Base-by-base conservation (phyloP, 169 alveolate genomes). In the Ichthyophthirius multifiliis region DNA sequence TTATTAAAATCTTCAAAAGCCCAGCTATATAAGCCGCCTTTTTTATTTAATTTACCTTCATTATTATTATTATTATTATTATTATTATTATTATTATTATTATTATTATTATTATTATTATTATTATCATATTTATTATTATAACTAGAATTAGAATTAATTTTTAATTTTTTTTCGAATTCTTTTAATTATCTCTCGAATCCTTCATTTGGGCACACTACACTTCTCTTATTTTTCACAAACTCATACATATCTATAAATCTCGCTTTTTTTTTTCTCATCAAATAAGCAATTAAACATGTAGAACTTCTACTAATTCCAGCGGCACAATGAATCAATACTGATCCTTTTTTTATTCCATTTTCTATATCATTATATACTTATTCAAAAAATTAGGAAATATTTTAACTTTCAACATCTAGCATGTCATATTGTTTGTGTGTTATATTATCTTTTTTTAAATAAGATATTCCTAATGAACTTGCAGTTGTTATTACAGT, bases 221-320 rank as follows among this genome's bases (percentile, higher is more conserved):
- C 65, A 32, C 45, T 20, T 77, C 92, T 86, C 30, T 65, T 67
- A n/a, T 71, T 73, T 47, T 75, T 75, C 0, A 75, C 75, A 64
- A 64, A 82, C 15, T 65, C 39, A 1, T 82, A 43, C 12, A 87
- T 27, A 7, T 82, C 81, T 18, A 39, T 31, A 71, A 73, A 86
- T 10, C 63, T 10, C 82, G 35, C 39, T n/a, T 65, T 74, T 55
- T 74, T 77, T 18, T 79, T 75, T 31, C 74, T 46, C 89, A 86
- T 86, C 3, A 90, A 45, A 77, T 77, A 90, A 6, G 92, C 93
- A 10, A 90, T 87, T n/a, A 87, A 83, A 4, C 79, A 76, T 9
- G 93, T 82, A 35, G 93, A 85, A n/a, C 89, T 78, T 87, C 95
- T 46, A 23, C 90, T 80, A 16, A 87, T 86, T 39, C 83, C 83